Percentiles rank a stretch among this genome's conserved stretches.
Conservation (phyloP, 805 yeast genomes). For the Hanseniaspora hatyaiensis region DNA sequence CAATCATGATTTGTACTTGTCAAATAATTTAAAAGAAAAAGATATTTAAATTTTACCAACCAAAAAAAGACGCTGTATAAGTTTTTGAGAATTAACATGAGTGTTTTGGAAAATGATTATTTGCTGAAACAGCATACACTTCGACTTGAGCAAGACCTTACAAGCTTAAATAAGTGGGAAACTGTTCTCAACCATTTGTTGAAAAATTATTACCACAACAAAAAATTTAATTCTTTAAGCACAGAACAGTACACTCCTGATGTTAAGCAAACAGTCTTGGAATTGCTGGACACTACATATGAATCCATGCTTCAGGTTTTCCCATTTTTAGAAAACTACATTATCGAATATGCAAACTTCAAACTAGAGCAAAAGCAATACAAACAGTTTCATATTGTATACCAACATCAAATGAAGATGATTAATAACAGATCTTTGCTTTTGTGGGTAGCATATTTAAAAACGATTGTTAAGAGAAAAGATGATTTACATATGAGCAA, state of each 20-base stretch:
- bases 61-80: background rate
- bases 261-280: background rate
- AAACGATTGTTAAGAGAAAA: slow-evolving; percentile 25
- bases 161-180: slow-evolving; percentile 27
- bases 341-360: slow-evolving; percentile 28
- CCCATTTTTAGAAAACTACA: slow-evolving; percentile 29
- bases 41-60: no score
- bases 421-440: slow-evolving; percentile 27
- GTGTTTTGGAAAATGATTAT: background rate
- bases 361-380: slow-evolving; percentile 28
- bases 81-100: background rate
- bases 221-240: slow-evolving; percentile 20
- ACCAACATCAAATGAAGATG: slow-evolving; percentile 21
- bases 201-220: slow-evolving; percentile 17
- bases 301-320: slow-evolving; percentile 25
- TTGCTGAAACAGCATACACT: background rate
- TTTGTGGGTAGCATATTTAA: slow-evolving; percentile 27
- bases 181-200: slow-evolving; percentile 23
- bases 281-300: slow-evolving; percentile 20
- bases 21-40: no score
- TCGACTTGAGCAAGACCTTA: slow-evolving; percentile 17
- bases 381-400: slow-evolving; percentile 23
- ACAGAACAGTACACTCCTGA: background rate
- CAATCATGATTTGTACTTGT: no score
- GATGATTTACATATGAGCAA: slow-evolving; percentile 18